Evolutionary conservation across 768 basidiomycete genomes (phyloP).

Genomic region (Serpula lacrymans): DNA sequence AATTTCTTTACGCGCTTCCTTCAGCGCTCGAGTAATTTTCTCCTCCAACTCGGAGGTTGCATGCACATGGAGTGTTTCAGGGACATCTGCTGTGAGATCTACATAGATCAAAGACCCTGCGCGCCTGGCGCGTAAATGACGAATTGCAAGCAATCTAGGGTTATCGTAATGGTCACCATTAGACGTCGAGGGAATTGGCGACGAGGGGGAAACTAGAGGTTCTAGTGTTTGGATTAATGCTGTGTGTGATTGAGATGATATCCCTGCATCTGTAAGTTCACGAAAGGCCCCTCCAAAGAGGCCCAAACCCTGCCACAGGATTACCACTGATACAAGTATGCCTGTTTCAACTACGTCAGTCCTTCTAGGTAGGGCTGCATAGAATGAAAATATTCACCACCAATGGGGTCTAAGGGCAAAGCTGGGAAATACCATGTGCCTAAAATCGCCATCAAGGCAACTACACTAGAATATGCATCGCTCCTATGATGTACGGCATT

Average conservation of each 20-base stretch:
- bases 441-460: conserved; percentile 89
- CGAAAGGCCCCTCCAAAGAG: conserved; percentile 68
- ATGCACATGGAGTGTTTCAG: conserved; percentile 50
- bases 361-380: conserved; percentile 2
- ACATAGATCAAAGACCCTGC: conserved; percentile 81
- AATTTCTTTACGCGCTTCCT: conserved; percentile 58
- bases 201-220: conserved; percentile 42
- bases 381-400: conserved; percentile 54
- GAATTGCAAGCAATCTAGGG: conserved; percentile 41
- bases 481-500: conserved; percentile 98
- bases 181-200: conserved; percentile 6
- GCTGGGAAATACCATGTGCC: conserved; percentile 84
- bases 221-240: conserved; percentile 55
- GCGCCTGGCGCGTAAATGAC: conserved; percentile 66
- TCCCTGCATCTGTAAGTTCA: conserved; percentile 83
- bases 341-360: conserved; percentile 45
- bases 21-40: conserved; percentile 54
- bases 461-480: conserved; percentile 90
- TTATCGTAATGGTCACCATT: conserved; percentile 10
- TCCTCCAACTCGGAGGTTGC: conserved; percentile 61
- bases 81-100: conserved; percentile 76
- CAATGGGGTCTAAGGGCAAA: conserved; percentile 90
- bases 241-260: conserved; percentile 51
- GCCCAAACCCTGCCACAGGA: conserved; percentile 72
- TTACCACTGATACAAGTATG: conserved; percentile 84